A percentile compares a stretch with the other conserved stretches of the same genome.
These are phyloP conservation scores for Geotrichum siamense DNA, from an alignment of 1,139 yeast genomes.

Conservation along the genomic window DNA sequence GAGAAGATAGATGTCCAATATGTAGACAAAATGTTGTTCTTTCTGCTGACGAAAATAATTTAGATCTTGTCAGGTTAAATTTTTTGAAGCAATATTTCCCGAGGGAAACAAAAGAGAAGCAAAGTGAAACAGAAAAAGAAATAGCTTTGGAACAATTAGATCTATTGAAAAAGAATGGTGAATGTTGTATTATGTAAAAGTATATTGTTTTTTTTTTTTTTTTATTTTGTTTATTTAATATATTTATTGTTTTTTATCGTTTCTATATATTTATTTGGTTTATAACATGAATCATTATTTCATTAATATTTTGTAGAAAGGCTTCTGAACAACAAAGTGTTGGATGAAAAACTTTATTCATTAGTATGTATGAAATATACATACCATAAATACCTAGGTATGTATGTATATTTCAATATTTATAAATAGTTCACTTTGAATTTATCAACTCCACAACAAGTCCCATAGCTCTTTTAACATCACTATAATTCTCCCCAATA, in stretches of 20 bases:
- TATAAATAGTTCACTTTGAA: background rate
- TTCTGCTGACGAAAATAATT: slow-evolving; percentile 51
- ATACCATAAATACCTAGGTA: too few species aligned
- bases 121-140: slow-evolving; percentile 53
- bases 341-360: too few species aligned
- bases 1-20: slow-evolving; percentile 57
- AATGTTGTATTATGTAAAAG: slow-evolving; percentile 17
- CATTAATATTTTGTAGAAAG: background rate
- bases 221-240: too few species aligned
- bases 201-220: too few species aligned
- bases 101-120: slow-evolving; percentile 54
- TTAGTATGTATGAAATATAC: too few species aligned
- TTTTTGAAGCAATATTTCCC: slow-evolving; percentile 59
- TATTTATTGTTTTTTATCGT: too few species aligned
- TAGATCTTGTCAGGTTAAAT: slow-evolving; percentile 49
- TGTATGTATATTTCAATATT: too few species aligned
- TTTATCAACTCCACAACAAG: slow-evolving; percentile 8
- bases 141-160: slow-evolving; percentile 38
- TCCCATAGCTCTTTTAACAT: slow-evolving; percentile 4
- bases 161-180: slow-evolving; percentile 14
- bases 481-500: background rate
- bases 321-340: too few species aligned
- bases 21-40: slow-evolving; percentile 54
- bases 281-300: too few species aligned
- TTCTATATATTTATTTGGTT: background rate